Evolutionary conservation across 1,139 yeast genomes (phyloP), one percentile per base, ranked within the genome.

Genomic region (Hansenula lynferdii): DNA sequence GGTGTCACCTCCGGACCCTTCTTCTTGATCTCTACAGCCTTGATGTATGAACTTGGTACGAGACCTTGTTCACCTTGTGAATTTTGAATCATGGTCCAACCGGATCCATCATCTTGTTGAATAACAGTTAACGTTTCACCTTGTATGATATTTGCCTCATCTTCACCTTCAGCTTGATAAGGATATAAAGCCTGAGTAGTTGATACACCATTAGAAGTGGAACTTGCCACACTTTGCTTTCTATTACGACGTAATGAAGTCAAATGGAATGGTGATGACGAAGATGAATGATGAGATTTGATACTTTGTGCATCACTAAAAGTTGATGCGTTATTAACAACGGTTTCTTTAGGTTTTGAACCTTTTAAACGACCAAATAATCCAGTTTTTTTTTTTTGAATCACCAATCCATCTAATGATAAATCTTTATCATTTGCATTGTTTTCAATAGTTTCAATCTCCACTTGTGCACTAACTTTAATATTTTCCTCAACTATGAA

Each of bases 1-100:
- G 97, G 97, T 1, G 95, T 89, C 4, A 86, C 96, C 7, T 78
- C 72, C 1, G 92, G 94, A 1, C 90, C 86, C 50, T 74, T 73
- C 51, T 73, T 77, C 57, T 72, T 76, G n/a, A 56, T 50, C 8
- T 47, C 48, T 16, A 47, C 37, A 4, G 83, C 60, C 48, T 80
- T 80, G 12, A 90, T n/a, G 54, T 94, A 94, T 1, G 85, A 63
- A 0, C 95, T 80, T 1, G 99, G 99, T 3, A 90, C 97, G 23
- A 92, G 67, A 0, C 99, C 99, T 36, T 65, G 65, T 10, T 60
- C 44, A 48, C 83, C 69, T 37, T 65, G 49, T 35, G 60, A 37
- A 40, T 66, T 60, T 39, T 61, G 46, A 51, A 82, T 75, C 49
- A 64, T 61, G 1, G 96, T 82, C 99, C 99, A 94, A 0, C 99